Base-by-base conservation (phyloP, 495 filamentous ascomycete genomes). In the Tetracladium setigerum region DNA sequence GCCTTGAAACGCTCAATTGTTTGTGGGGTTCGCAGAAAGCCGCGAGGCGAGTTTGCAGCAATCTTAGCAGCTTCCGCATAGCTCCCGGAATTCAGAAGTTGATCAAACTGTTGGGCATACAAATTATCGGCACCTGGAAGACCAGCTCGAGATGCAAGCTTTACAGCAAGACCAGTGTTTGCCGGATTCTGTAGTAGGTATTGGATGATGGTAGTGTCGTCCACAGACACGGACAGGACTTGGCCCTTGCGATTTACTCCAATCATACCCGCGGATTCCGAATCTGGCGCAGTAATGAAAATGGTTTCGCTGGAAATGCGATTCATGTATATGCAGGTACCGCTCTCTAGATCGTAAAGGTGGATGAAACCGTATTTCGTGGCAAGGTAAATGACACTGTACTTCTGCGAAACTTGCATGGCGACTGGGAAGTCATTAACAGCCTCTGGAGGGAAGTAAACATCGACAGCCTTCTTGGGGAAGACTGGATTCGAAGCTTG, bases 361-460 rank as follows among this genome's bases (percentile, higher is more conserved):
- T 99, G 92, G 55, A 99, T 97, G 68, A 97, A 99, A 35, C 92
- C 92, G 61, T 96, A 99, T 63, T 99, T 99, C 14, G 92, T 99
- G 46, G 97, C 87, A 33, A 99, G 78, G 65, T 96, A 96, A 47
- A 97, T 86, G 59, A 99, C 74, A 57, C 87, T 89, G 70, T 97
- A 99, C 64, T 87, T 90, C 57, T 84, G 79, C 12, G 92, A 97
- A 14, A 99, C 82, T 67, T 99, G 92, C 77, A 99, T 92, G 7
- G 94, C 92, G 44, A 99, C 94, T 2, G 94, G 92, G 72, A 99
- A 99, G 63, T 99, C 92, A 57, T 89, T 96, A 45, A 79, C 81
- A 1, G 91, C 92, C 67, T 97, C 92, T 27, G 85, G 77, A 4
- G 92, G 92, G 75, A 97, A 99, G 75, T 91, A 97, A 9, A 99